These are phyloP conservation scores for Rhodotorula sp. DNA, from an alignment of 1,284 basidiomycete genomes.

Conservation along the genomic window DNA sequence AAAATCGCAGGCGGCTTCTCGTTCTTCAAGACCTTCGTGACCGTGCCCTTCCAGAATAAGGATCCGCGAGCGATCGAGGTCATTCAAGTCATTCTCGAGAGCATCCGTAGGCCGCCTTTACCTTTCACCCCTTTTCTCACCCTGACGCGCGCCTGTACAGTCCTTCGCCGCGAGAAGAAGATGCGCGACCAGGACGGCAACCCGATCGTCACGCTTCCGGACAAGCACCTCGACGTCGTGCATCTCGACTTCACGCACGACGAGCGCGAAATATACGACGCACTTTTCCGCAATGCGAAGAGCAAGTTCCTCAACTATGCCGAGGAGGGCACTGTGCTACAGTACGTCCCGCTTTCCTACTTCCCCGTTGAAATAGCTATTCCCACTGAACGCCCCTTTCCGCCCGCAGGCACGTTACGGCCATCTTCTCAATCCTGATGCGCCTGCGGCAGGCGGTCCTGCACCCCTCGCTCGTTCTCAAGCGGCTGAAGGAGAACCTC, in stretches of 20 bases:
- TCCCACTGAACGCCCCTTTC: neutral
- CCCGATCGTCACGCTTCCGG: conserved; percentile 82
- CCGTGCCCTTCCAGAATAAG: conserved; percentile 68
- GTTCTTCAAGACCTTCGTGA: conserved; percentile 84
- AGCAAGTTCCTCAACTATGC: conserved; percentile 39
- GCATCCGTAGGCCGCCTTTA: conserved; percentile 54
- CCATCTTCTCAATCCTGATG: conserved; percentile 54
- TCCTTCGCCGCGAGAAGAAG: conserved; percentile 91
- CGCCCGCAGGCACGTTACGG: conserved; percentile 47
- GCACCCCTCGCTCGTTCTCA: conserved; percentile 52
- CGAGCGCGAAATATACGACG: conserved; percentile 51
- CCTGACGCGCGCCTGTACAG: conserved; percentile 3
- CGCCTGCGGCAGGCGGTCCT: conserved; percentile 54
- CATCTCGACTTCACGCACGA: conserved; percentile 37
- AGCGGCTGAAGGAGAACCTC: conserved; percentile 40
- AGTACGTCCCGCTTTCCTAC: conserved; percentile 14
- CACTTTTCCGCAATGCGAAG: conserved; percentile 38
- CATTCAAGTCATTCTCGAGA: conserved; percentile 89
- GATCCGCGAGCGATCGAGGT: conserved; percentile 90
- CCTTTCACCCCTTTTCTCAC: neutral
- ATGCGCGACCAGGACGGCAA: conserved; percentile 88
- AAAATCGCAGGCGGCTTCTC: conserved; percentile 61
- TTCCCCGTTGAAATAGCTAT: accelerated
- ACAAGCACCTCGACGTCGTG: conserved; percentile 65
- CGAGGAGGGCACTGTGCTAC: conserved; percentile 38